These are phyloP conservation scores for Strobilomyces confusus DNA, from an alignment of 768 basidiomycete species.

Conservation along the genomic window DNA sequence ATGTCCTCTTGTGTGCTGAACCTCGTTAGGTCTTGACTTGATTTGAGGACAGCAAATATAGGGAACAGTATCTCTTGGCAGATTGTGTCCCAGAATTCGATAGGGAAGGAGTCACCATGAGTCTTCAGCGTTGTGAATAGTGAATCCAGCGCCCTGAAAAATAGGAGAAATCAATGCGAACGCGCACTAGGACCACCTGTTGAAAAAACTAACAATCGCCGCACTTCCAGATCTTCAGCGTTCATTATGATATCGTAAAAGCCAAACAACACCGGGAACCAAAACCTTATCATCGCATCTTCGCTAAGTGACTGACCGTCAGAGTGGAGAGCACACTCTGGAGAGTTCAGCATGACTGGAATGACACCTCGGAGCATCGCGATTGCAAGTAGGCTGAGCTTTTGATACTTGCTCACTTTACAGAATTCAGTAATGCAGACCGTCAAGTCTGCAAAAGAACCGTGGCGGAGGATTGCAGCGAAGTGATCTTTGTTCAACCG, in stretches of 20 bases:
- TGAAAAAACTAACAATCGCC: constrained; percentile 72
- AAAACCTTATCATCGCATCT: constrained; percentile 92
- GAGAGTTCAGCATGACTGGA: constrained; percentile 82
- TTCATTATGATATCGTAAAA: constrained; percentile 99
- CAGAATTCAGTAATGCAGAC: constrained; percentile 99
- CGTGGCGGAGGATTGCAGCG: constrained; percentile 83
- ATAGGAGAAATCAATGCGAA: constrained; percentile 3
- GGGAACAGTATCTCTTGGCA: constrained; percentile 97
- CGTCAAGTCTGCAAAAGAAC: constrained; percentile 92
- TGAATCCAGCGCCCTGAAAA: constrained; percentile 86
- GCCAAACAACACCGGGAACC: constrained; percentile 96
- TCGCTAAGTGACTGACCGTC: constrained; percentile 44
- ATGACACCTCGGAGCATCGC: constrained; percentile 94
- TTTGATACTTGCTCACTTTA: constrained; percentile 99
- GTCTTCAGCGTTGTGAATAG: constrained; percentile 91
- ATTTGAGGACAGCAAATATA: constrained; percentile 94
- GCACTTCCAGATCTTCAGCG: constrained; percentile 96
- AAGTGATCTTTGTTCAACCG: constrained; percentile 91
- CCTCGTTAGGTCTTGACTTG: constrained; percentile 85
- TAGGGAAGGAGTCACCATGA: constrained; percentile 78
- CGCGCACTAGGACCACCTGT: background rate
- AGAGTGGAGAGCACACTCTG: constrained; percentile 55
- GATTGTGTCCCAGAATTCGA: constrained; percentile 97
- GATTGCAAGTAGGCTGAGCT: constrained; percentile 93
- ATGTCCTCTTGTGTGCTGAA: constrained; percentile 98